Evolutionary conservation across 257 asterid species (phyloP).

Genomic region (Verbena officinalis): DNA sequence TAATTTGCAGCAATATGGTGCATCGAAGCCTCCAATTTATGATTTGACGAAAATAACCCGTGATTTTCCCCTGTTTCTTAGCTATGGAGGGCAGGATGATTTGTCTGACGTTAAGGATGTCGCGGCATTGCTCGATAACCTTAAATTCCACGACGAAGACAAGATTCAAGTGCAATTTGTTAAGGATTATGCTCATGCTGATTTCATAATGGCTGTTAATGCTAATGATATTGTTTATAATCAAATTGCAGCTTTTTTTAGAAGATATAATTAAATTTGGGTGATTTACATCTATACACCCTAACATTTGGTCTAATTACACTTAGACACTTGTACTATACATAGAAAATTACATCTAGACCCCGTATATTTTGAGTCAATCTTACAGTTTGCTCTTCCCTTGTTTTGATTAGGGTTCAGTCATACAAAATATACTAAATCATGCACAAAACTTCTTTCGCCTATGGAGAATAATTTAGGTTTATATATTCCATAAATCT

Average conservation of each 20-base stretch:
- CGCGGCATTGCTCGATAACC: slow-evolving; percentile 37
- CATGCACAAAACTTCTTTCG: no score
- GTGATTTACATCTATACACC: no score
- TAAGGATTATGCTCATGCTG: slow-evolving; percentile 63
- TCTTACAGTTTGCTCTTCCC: no score
- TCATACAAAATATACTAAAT: no score
- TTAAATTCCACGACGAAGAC: slow-evolving; percentile 35
- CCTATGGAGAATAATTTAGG: no score
- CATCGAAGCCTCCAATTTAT: slow-evolving; percentile 48
- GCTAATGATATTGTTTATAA: slow-evolving; percentile 58
- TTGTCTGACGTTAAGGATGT: slow-evolving; percentile 60
- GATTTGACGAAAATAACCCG: slow-evolving; percentile 54
- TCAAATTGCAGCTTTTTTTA: slow-evolving; percentile 32
- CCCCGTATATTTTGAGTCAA: no score
- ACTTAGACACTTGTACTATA: no score
- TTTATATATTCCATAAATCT: no score
- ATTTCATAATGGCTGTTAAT: slow-evolving; percentile 55
- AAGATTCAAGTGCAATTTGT: slow-evolving; percentile 59
- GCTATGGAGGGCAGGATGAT: slow-evolving; percentile 73
- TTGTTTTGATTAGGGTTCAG: no score
- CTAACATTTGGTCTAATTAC: no score
- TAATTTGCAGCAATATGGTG: slow-evolving; percentile 57
- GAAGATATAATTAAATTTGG: background rate
- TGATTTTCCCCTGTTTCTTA: slow-evolving; percentile 58
- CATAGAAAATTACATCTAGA: no score